Evolutionary conservation across 768 basidiomycete species (phyloP).

Genomic region (Xerocomellus dryophilus): DNA sequence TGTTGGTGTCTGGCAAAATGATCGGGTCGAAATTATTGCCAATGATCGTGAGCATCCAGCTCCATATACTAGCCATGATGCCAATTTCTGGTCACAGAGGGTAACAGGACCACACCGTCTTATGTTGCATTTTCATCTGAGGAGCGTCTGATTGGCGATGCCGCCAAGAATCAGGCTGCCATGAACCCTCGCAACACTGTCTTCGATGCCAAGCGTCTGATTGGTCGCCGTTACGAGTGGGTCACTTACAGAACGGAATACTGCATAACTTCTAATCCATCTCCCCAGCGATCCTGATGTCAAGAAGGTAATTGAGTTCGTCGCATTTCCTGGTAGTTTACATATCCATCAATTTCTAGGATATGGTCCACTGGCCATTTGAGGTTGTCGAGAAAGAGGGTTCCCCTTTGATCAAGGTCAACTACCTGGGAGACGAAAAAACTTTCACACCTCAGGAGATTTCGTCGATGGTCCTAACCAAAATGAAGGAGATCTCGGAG

Average conservation of each 20-base stretch:
- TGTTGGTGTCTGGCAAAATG: constrained; percentile 99
- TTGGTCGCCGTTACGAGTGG: constrained; percentile 94
- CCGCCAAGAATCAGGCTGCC: constrained; percentile 97
- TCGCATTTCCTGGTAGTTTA: background rate
- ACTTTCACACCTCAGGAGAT: constrained; percentile 98
- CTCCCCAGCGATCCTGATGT: constrained; percentile 82
- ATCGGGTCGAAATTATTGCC: constrained; percentile 99
- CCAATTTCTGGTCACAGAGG: constrained; percentile 53
- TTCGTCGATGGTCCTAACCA: constrained; percentile 98
- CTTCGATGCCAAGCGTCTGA: constrained; percentile 98
- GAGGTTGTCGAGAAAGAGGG: constrained; percentile 95
- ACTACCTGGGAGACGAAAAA: constrained; percentile 93
- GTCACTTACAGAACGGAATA: constrained; percentile 25
- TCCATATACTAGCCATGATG: background rate
- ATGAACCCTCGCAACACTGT: constrained; percentile 99
- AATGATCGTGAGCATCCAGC: constrained; percentile 73
- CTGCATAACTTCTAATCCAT: constrained; percentile 1
- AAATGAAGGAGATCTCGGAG: constrained; percentile 99
- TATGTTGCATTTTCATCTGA: constrained; percentile 98
- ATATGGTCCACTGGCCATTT: constrained; percentile 98
- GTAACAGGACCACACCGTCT: constrained; percentile 97
- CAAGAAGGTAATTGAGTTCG: constrained; percentile 56
- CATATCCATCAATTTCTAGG: constrained; percentile 44
- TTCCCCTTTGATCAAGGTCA: constrained; percentile 93
- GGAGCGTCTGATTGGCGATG: constrained; percentile 98